Evolutionary conservation across 2,329 filamentous ascomycete genomes (phyloP).

Genomic region (Monosporascus sp.): DNA sequence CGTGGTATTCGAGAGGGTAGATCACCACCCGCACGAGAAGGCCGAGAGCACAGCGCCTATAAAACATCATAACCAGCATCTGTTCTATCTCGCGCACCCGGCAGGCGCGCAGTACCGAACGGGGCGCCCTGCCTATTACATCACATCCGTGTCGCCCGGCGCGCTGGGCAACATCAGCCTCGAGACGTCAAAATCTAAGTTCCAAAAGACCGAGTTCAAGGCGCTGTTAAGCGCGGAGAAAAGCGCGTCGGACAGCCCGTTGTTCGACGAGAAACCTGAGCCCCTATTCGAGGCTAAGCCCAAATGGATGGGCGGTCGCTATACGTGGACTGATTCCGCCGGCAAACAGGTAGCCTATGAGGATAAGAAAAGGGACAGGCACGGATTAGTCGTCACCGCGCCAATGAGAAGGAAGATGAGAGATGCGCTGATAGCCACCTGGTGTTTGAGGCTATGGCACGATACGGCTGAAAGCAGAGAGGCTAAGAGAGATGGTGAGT

Average conservation of each 20-base stretch:
- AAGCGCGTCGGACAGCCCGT: neutral
- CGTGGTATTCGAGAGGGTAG: constrained; percentile 3
- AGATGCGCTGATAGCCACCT: constrained; percentile 6
- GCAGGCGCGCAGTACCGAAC: neutral
- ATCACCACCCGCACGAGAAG: neutral
- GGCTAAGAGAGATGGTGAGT: constrained; percentile 6
- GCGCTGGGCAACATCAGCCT: constrained; percentile 7
- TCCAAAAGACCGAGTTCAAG: constrained; percentile 6
- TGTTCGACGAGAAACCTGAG: constrained; percentile 1
- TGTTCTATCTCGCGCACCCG: constrained; percentile 9
- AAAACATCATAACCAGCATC: neutral
- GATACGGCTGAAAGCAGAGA: constrained; percentile 9
- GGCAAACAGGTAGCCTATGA: constrained; percentile 4
- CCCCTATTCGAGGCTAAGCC: constrained; percentile 4
- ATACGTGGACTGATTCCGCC: constrained; percentile 2
- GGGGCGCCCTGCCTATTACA: constrained; percentile 4
- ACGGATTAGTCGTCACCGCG: constrained; percentile 1
- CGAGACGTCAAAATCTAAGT: constrained; percentile 2
- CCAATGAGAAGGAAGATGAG: constrained; percentile 2
- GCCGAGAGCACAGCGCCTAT: neutral
- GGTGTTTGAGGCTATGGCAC: constrained; percentile 11
- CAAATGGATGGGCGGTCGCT: constrained; percentile 5
- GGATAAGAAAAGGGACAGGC: constrained; percentile 1
- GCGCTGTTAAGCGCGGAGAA: neutral
- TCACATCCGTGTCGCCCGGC: constrained; percentile 5